Percentiles rank a stretch among this genome's conserved stretches.
phyloP scores from a whole-genome alignment of 2,329 filamentous ascomycete genomes.

The Graphium sp. region DNA sequence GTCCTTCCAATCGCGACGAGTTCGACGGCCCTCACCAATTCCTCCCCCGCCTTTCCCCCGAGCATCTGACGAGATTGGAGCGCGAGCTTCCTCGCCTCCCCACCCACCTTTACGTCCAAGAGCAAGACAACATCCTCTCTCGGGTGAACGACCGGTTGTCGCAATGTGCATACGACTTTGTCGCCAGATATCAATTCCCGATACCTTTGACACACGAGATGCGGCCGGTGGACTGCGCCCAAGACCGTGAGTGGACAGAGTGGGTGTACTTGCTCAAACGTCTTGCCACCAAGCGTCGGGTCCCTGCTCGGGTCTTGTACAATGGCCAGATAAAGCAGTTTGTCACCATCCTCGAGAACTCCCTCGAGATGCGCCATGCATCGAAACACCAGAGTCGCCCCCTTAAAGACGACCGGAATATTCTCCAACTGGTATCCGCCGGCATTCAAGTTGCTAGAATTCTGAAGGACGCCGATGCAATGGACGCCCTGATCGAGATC shows the following conservation, averaged over 20 bases:
- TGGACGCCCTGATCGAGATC: conserved; percentile 66
- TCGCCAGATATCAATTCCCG: conserved; percentile 81
- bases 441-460: conserved; percentile 81
- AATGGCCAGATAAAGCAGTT: conserved; percentile 86
- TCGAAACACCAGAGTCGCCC: conserved; percentile 60
- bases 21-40: conserved; percentile 81
- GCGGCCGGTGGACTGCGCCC: conserved; percentile 55
- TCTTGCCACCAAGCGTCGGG: conserved; percentile 70
- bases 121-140: conserved; percentile 67
- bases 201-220: conserved; percentile 73
- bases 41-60: conserved; percentile 53
- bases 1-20: conserved; percentile 70
- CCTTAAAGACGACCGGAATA: conserved; percentile 76
- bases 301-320: conserved; percentile 69
- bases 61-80: conserved; percentile 60
- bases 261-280: conserved; percentile 81
- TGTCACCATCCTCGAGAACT: conserved; percentile 77
- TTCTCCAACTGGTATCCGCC: conserved; percentile 73
- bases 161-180: conserved; percentile 77
- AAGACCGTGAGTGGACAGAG: conserved; percentile 78
- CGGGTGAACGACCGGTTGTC: conserved; percentile 74
- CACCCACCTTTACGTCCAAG: conserved; percentile 65
- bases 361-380: conserved; percentile 72
- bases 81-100: conserved; percentile 68
- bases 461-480: conserved; percentile 65